A percentile compares a stretch with the other conserved stretches of the same genome.
Evolutionary conservation across 305 asterid genomes (phyloP).

Genomic region (Solanum chacoense): DNA sequence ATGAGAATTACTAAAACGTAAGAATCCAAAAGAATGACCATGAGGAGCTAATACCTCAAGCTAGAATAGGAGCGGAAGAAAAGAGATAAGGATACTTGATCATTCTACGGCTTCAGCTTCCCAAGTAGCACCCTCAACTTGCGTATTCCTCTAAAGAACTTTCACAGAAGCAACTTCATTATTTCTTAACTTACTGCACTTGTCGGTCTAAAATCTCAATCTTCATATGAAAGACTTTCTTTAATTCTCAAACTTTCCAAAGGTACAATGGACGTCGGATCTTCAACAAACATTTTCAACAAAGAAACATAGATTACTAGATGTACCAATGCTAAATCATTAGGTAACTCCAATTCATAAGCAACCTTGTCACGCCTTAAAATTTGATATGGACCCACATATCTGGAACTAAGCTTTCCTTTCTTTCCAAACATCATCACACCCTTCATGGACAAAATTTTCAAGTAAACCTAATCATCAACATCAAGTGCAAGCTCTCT

Average conservation of each 20-base stretch:
- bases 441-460: not conserved
- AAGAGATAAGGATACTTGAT: not conserved
- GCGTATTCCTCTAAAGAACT: not conserved
- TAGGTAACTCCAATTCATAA: not conserved
- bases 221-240: not conserved
- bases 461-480: not conserved
- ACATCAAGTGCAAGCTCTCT: not conserved
- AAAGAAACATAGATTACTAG: not conserved
- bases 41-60: not conserved
- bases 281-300: not conserved
- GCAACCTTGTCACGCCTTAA: not conserved
- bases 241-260: not conserved
- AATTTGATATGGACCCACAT: not conserved
- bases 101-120: not conserved
- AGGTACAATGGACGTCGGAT: not conserved
- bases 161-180: not conserved
- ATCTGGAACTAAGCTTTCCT: not conserved
- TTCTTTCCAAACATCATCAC: not conserved
- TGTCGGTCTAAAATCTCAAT: not conserved
- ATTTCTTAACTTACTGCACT: not conserved
- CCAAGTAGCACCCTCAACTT: not conserved
- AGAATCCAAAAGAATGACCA: not conserved
- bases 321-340: not conserved
- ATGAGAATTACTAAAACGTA: not conserved
- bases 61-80: not conserved